phyloP scores from a whole-genome alignment of 2,329 filamentous ascomycete species.

The Herpomyces periplanetae region DNA sequence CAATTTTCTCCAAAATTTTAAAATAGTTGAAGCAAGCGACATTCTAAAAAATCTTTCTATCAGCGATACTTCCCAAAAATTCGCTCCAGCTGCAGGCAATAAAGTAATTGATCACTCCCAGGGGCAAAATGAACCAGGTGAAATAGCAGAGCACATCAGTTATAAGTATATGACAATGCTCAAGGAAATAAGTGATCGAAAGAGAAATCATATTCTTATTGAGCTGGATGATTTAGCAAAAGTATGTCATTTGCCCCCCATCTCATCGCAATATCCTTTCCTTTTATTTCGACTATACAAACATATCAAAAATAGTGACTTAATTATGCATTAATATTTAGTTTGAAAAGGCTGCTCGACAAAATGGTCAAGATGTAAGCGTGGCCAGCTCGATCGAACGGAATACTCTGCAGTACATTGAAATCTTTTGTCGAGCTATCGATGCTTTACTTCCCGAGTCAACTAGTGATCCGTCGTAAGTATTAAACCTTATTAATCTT shows the following conservation, averaged over 20 bases:
- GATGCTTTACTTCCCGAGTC: slow-evolving; percentile 52
- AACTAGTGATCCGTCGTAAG: slow-evolving; percentile 32
- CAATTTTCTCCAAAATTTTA: slow-evolving; percentile 56
- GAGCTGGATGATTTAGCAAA: slow-evolving; percentile 53
- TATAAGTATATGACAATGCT: slow-evolving; percentile 62
- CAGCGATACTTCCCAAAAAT: slow-evolving; percentile 53
- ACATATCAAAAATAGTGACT: slow-evolving; percentile 1
- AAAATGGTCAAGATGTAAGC: slow-evolving; percentile 16
- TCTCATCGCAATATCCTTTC: slow-evolving; percentile 1
- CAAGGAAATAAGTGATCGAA: slow-evolving; percentile 49
- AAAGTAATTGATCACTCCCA: slow-evolving; percentile 10
- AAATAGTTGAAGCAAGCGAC: slow-evolving; percentile 38
- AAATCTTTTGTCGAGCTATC: slow-evolving; percentile 52
- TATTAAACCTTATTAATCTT: slow-evolving; percentile 1
- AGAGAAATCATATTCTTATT: slow-evolving; percentile 33
- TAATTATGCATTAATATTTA: slow-evolving; percentile 7
- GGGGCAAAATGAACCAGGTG: slow-evolving; percentile 11
- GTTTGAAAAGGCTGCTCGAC: slow-evolving; percentile 33
- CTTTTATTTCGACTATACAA: slow-evolving; percentile 2
- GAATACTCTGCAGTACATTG: slow-evolving; percentile 83
- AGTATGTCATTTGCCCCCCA: slow-evolving; percentile 11
- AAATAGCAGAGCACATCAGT: slow-evolving; percentile 14
- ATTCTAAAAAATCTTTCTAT: slow-evolving; percentile 53
- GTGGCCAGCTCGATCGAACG: slow-evolving; percentile 49
- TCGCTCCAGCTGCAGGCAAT: slow-evolving; percentile 45